Evolutionary conservation across 1,139 yeast genomes (phyloP).

Genomic region (Blastobotrys apis): DNA sequence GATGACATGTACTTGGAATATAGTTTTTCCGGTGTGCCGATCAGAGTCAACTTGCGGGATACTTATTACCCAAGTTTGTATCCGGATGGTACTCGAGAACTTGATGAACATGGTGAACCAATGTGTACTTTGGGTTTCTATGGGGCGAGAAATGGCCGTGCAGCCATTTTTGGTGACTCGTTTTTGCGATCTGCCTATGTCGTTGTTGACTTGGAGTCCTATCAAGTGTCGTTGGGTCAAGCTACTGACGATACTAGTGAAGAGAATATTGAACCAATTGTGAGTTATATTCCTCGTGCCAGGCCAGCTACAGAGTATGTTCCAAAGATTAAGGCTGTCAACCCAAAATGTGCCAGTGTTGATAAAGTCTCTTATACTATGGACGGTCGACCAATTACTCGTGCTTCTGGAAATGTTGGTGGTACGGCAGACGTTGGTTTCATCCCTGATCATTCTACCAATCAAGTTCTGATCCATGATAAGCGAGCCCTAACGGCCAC

Average conservation of each 20-base stretch:
- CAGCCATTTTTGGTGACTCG: conserved; percentile 58
- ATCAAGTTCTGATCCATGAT: not conserved
- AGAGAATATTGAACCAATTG: conserved; percentile 26
- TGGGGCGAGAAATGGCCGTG: conserved; percentile 19
- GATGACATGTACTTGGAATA: conserved; percentile 19
- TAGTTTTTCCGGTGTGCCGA: conserved; percentile 18
- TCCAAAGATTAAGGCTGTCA: not conserved
- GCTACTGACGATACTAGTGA: conserved; percentile 34
- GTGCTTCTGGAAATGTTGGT: not conserved
- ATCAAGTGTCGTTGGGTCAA: conserved; percentile 63
- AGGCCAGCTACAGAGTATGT: conserved; percentile 15
- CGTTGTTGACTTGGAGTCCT: conserved; percentile 68
- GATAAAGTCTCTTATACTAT: too few relatives aligned
- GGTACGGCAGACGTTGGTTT: not conserved
- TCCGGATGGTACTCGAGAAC: conserved; percentile 12
- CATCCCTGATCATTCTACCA: not conserved
- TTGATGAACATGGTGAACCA: conserved; percentile 14
- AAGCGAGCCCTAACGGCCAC: not conserved
- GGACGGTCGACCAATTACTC: not conserved
- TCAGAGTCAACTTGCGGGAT: conserved; percentile 16
- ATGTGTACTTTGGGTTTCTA: conserved; percentile 22
- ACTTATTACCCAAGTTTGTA: conserved; percentile 15
- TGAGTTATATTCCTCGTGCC: conserved; percentile 20
- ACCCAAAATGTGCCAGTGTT: not conserved
- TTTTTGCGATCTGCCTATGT: conserved; percentile 70